Conservation (phyloP, 345 rosid species). For the Isatis tinctoria region DNA sequence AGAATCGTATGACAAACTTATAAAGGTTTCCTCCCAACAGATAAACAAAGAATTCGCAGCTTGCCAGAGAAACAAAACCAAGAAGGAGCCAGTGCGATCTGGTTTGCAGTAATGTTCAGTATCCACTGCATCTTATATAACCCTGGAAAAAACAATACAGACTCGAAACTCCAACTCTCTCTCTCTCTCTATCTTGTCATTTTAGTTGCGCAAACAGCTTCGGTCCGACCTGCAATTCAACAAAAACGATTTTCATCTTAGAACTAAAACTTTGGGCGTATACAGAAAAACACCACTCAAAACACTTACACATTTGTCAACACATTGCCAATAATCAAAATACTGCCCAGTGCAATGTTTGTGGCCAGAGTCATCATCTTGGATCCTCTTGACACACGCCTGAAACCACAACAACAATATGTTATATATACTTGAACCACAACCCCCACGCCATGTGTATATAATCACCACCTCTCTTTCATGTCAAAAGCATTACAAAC, state of each 20-base stretch:
- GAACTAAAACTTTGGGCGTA: neutral
- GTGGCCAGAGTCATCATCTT: constrained; percentile 67
- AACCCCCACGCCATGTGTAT: neutral
- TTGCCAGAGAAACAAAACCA: neutral
- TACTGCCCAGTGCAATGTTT: constrained; percentile 92
- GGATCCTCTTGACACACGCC: constrained; percentile 88
- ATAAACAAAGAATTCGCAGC: neutral
- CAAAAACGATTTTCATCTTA: neutral
- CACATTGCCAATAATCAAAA: constrained; percentile 72
- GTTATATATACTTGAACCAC: neutral
- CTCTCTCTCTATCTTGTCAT: constrained; percentile 11
- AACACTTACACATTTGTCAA: constrained; percentile 75
- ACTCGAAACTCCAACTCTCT: neutral
- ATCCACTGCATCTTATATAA: constrained; percentile 1
- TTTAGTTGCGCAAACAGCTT: constrained; percentile 53
- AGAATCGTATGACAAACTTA: neutral
- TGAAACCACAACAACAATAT: constrained; percentile 20
- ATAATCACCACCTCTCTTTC: neutral
- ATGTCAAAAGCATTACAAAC: neutral
- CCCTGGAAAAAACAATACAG: neutral
- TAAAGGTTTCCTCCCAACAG: neutral
- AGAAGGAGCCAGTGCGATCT: neutral
- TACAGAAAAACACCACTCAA: neutral
- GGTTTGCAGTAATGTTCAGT: neutral
- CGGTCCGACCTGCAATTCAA: constrained; percentile 51